Evolutionary conservation across 169 alveolate species (phyloP).

Genomic region (Eimeria praecox): DNA sequence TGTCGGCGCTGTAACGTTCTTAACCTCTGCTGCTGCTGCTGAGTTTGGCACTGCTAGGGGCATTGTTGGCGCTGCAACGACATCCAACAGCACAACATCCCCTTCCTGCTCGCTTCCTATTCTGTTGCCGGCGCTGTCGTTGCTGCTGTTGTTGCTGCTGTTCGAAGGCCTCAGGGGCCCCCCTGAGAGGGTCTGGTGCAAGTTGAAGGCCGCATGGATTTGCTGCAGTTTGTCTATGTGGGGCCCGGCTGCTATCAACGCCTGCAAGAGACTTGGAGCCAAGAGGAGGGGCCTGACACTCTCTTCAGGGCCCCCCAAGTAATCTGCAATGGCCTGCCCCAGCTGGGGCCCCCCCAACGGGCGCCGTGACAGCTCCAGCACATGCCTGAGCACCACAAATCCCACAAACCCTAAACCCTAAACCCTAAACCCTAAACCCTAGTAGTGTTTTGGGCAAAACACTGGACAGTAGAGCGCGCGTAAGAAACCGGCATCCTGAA

Average conservation of each 20-base stretch:
- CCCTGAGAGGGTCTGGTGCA: conserved; percentile 20
- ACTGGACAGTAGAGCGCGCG: neutral
- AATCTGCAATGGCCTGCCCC: neutral
- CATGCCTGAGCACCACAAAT: conserved; percentile 21
- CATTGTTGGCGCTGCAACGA: neutral
- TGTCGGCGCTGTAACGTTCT: neutral
- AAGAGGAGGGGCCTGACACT: conserved; percentile 5
- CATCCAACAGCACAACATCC: neutral
- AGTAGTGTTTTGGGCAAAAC: neutral
- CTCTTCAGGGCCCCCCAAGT: conserved; percentile 28
- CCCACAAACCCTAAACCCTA: neutral
- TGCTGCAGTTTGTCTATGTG: conserved; percentile 83
- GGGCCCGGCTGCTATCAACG: conserved; percentile 16
- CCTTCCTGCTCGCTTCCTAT: neutral
- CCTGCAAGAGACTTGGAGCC: conserved; percentile 1
- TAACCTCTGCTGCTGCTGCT: neutral
- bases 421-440: conserved; percentile 18
- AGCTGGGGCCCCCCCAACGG: conserved; percentile 15
- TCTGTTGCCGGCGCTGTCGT: conserved; percentile 29
- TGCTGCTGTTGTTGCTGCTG: conserved; percentile 34
- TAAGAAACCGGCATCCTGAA: too few species aligned
- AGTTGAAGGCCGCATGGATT: conserved; percentile 81
- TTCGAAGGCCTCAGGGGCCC: neutral
- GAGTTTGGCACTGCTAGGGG: neutral
- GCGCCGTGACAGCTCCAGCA: conserved; percentile 56